A percentile compares a stretch with the other conserved stretches of the same genome.
phyloP scores from a whole-genome alignment of 2,329 filamentous ascomycete genomes.

The Ascosphaera aggregata region DNA sequence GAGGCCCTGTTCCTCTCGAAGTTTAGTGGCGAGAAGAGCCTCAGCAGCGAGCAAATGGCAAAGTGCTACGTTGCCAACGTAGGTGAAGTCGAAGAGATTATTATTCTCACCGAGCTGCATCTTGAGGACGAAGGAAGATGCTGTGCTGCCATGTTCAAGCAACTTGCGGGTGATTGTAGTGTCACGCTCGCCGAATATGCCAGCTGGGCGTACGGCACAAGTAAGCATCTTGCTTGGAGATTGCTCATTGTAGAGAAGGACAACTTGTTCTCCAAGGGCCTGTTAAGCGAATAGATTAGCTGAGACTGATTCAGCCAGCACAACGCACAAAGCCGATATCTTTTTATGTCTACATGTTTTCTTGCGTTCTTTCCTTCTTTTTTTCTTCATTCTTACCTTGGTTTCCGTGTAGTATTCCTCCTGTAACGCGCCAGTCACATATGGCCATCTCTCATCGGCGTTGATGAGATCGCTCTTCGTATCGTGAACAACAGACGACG shows the following conservation, averaged over 20 bases:
- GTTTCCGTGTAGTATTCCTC: slow-evolving; percentile 74
- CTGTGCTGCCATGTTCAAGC: slow-evolving; percentile 42
- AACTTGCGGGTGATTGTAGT: slow-evolving; percentile 50
- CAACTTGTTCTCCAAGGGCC: slow-evolving; percentile 61
- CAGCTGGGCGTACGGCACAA: slow-evolving; percentile 60
- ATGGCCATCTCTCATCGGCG: slow-evolving; percentile 62
- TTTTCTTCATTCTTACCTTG: slow-evolving; percentile 34
- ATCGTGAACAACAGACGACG: slow-evolving; percentile 67
- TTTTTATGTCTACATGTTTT: too few relatives aligned
- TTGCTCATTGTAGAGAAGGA: slow-evolving; percentile 49
- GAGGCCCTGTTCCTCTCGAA: slow-evolving; percentile 18
- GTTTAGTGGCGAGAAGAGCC: slow-evolving; percentile 40
- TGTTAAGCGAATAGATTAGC: slow-evolving; percentile 11
- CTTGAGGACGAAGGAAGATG: slow-evolving; percentile 35
- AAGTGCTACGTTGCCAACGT: slow-evolving; percentile 46
- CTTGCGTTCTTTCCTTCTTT: neutral
- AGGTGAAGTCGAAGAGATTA: slow-evolving; percentile 50
- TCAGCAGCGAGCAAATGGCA: slow-evolving; percentile 62
- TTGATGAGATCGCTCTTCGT: slow-evolving; percentile 58
- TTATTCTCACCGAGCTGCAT: slow-evolving; percentile 59
- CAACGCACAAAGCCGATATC: too few relatives aligned
- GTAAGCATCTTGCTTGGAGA: slow-evolving; percentile 41
- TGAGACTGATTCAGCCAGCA: too few relatives aligned
- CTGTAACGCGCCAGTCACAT: slow-evolving; percentile 46
- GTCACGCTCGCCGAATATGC: slow-evolving; percentile 83